phyloP scores from a whole-genome alignment of 106 monocot genomes.

The Posidonia australis region DNA sequence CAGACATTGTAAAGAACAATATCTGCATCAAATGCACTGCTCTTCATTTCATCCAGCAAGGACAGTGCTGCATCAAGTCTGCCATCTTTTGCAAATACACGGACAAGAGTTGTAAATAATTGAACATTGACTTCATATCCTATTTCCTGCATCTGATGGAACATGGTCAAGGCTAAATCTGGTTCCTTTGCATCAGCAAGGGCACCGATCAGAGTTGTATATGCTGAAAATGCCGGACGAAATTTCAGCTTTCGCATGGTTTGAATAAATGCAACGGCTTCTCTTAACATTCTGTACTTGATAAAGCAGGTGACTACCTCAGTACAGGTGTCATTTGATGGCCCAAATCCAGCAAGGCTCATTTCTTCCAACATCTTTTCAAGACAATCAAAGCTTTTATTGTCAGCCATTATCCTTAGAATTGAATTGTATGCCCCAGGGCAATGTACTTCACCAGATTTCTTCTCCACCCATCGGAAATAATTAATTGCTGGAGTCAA shows the following conservation, averaged over 20 bases:
- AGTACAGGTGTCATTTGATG: slow-evolving; percentile 42
- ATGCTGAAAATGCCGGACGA: slow-evolving; percentile 93
- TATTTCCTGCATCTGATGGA: slow-evolving; percentile 91
- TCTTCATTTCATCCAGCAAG: slow-evolving; percentile 83
- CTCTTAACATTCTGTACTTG: slow-evolving; percentile 40
- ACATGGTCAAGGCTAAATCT: slow-evolving; percentile 65
- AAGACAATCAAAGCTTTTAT: slow-evolving; percentile 30
- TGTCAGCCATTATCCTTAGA: slow-evolving; percentile 42
- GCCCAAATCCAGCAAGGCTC: slow-evolving; percentile 61
- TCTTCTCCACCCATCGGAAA: slow-evolving; percentile 59
- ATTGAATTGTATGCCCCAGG: slow-evolving; percentile 58
- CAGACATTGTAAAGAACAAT: slow-evolving; percentile 91
- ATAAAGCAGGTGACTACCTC: slow-evolving; percentile 45
- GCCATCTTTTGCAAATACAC: slow-evolving; percentile 65
- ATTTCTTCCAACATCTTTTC: slow-evolving; percentile 76
- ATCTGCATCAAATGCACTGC: slow-evolving; percentile 64
- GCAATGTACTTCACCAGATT: slow-evolving; percentile 26
- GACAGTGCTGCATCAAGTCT: slow-evolving; percentile 63
- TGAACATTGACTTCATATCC: slow-evolving; percentile 83
- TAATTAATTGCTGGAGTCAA: slow-evolving; percentile 34
- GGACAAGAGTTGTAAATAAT: slow-evolving; percentile 83
- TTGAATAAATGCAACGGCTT: slow-evolving; percentile 41
- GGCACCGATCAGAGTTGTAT: slow-evolving; percentile 66
- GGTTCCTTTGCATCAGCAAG: slow-evolving; percentile 63
- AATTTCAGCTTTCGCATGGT: slow-evolving; percentile 63